Evolutionary conservation across 495 filamentous ascomycete genomes (phyloP), one percentile per base, ranked within the genome.

Genomic region (Penicillium lagena): DNA sequence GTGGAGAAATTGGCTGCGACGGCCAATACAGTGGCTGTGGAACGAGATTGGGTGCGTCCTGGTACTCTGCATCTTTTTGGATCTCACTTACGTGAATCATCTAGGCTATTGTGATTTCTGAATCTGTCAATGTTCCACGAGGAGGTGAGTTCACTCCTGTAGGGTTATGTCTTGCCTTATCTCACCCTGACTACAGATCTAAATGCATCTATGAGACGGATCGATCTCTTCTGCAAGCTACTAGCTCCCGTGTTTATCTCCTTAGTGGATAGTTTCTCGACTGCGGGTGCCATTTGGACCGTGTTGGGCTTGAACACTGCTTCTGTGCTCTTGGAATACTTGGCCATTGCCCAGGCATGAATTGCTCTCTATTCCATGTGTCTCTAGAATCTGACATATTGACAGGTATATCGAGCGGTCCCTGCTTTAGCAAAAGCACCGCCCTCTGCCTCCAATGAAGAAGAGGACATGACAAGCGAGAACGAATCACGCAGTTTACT

Each of bases 211-310:
- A 87, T 88, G 79, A 70, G 85, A 29, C 72, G 83, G 1, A 86
- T 89, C 41, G 85, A 89, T 52, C 67, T 89, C 10, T 60, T 80
- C 34, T 88, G 85, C 68, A 89, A 89, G 55, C 73, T 88, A 7
- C 35, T 81, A 7, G 82, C 76, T 0, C 85, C 85, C 0, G 56
- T 85, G 0, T 58, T 73, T 14, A 76, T 85, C 15, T 75, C 81
- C 5, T 37, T 72, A 8, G 43, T 83, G n/a, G 62, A 68, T 29
- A 66, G 62, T 7, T 48, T 64, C 6, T 79, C 74, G 1, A 70
- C 71, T 1, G 61, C 50, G 14, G 39, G 75, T 7, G 79, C 77
- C 9, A 72, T 82, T 3, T 54, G 73, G 47, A 66, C 67, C 12
- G 70, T 75, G 1, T 39, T 71, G 4, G 59, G 55, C 9, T n/a